phyloP scores from a whole-genome alignment of 108 stramenopile species.

The Cyclotella atomus region DNA sequence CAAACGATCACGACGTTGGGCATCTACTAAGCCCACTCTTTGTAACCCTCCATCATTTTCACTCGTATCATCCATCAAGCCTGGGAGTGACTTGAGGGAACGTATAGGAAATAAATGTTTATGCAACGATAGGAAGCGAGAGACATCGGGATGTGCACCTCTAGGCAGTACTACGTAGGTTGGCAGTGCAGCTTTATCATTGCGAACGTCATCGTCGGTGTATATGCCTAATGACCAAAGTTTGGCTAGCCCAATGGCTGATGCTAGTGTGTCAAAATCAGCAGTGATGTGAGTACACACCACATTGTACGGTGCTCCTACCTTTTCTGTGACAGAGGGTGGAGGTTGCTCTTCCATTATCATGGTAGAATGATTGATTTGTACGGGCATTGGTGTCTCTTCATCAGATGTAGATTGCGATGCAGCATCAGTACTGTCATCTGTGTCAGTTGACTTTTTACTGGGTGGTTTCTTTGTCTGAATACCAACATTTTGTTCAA shows the following conservation, averaged over 20 bases:
- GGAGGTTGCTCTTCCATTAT: slow-evolving; percentile 53
- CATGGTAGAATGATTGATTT: slow-evolving; percentile 9
- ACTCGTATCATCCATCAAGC: slow-evolving; percentile 52
- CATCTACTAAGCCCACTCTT: slow-evolving; percentile 89
- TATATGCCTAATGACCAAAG: slow-evolving; percentile 64
- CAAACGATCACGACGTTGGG: slow-evolving; percentile 86
- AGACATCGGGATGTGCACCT: slow-evolving; percentile 94
- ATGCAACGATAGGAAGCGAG: slow-evolving; percentile 87
- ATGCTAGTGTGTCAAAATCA: slow-evolving; percentile 88
- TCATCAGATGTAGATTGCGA: background rate
- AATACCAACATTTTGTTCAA: slow-evolving; percentile 43
- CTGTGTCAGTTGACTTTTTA: slow-evolving; percentile 5
- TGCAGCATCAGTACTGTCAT: slow-evolving; percentile 1
- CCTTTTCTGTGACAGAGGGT: slow-evolving; percentile 46
- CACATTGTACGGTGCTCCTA: slow-evolving; percentile 66
- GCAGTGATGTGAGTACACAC: slow-evolving; percentile 90
- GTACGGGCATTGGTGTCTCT: background rate
- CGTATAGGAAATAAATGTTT: slow-evolving; percentile 93
- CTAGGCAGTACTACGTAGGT: slow-evolving; percentile 93
- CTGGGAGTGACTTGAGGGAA: slow-evolving; percentile 73
- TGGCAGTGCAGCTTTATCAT: slow-evolving; percentile 52
- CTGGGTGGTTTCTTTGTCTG: slow-evolving; percentile 2
- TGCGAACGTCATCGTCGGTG: slow-evolving; percentile 24
- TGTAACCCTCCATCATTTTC: slow-evolving; percentile 52
- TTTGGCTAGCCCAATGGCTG: slow-evolving; percentile 81